phyloP scores from a whole-genome alignment of 1,284 basidiomycete species.

The Fomitopsis palustris region DNA sequence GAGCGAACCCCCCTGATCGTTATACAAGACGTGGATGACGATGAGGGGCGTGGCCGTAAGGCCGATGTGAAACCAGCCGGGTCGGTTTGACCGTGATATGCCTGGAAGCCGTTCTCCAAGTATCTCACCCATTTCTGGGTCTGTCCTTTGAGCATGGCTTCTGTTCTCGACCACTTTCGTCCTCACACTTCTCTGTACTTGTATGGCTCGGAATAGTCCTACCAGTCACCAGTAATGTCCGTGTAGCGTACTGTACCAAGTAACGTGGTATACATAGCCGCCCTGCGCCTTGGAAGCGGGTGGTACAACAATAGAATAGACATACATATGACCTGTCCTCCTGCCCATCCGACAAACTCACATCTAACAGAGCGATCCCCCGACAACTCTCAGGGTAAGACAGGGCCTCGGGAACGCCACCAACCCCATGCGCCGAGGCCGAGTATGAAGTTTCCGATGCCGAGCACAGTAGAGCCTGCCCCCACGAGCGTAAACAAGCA shows the following conservation, averaged over 20 bases:
- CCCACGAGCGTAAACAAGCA: constrained; percentile 69
- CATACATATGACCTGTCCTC: background rate
- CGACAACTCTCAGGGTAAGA: background rate
- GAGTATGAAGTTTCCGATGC: constrained; percentile 65
- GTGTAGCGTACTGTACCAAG: background rate
- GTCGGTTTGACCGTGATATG: background rate
- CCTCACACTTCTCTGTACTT: background rate
- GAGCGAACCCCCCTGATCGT: constrained; percentile 13
- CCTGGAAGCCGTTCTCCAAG: background rate
- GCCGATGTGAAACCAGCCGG: constrained; percentile 11
- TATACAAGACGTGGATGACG: constrained; percentile 17
- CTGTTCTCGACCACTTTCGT: background rate
- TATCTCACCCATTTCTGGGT: background rate
- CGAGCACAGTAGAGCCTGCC: constrained; percentile 65
- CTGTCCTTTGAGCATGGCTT: no score
- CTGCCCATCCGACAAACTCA: background rate
- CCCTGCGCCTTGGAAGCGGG: background rate
- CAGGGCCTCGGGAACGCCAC: constrained; percentile 20
- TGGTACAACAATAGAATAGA: background rate
- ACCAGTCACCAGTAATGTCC: background rate
- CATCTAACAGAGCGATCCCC: no score
- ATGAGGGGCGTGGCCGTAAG: constrained; percentile 13
- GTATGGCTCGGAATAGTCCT: background rate
- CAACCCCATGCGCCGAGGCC: constrained; percentile 32
- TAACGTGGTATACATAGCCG: background rate